Evolutionary conservation across 805 yeast genomes (phyloP), one percentile per base, ranked within the genome.

Genomic region (Yarrowia keelungensis): DNA sequence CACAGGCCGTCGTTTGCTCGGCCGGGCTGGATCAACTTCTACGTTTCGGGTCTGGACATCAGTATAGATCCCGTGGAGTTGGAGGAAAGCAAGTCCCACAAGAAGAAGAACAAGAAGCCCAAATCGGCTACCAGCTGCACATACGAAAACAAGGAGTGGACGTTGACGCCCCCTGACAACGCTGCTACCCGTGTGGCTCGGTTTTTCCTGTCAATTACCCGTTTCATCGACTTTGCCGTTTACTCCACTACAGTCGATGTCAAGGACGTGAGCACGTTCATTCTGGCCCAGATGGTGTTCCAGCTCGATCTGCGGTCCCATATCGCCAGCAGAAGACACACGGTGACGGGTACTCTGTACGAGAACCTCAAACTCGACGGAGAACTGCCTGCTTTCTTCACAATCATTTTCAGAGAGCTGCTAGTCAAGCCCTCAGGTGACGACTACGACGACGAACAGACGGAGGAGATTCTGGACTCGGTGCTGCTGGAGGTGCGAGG

Each of bases 1-100:
- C 82, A 79, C 67, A 73, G 82, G 4, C 82, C 83, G 4, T 77
- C 80, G 4, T 78, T 79, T 39, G 79, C 82, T 8, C 70, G 79
- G 12, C 83, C 83, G 5, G 81, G 81, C 1, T 78, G 80, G 77
- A 56, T 80, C 53, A 75, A 78, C 42, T 69, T 80, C 42, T 66
- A 75, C 22, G 71, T 80, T 49, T 69, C 74, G 22, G 77, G 76
- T 35, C 70, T 77, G 16, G 80, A 78, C 42, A 56, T 80, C 19
- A 69, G 72, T 12, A 67, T 76, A 43, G 80, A 79, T 41, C 73
- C 76, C 35, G 67, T 69, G 36, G 61, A 61, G 51, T 67, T 71
- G 19, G 50, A 71, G 14, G 58, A 46, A 26, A 41, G n/a, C 47
- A 68, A 41, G 72, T 42, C 45, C 1, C 16, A 46, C 42, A 11